Percentiles rank a stretch among this genome's conserved stretches.
Conservation (phyloP, 495 filamentous ascomycete genomes). For the Lophiotrema nucula region DNA sequence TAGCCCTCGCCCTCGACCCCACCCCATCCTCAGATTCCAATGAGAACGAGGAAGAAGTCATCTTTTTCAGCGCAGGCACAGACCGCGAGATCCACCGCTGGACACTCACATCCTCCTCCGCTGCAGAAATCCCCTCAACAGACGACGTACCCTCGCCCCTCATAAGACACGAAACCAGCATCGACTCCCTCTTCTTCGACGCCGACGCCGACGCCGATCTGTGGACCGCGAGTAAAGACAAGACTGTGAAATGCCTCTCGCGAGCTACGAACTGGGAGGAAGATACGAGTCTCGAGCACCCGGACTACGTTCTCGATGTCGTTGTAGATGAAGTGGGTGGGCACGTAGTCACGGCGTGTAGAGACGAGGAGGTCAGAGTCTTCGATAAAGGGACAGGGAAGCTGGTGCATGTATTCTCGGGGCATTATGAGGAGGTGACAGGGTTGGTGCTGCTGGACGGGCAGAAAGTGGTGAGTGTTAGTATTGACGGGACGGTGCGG, state of each 20-base stretch:
- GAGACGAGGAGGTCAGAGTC: constrained; percentile 87
- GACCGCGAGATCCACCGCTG: constrained; percentile 81
- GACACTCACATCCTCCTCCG: constrained; percentile 45
- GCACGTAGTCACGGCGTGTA: constrained; percentile 87
- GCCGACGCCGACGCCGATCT: constrained; percentile 61
- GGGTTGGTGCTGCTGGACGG: constrained; percentile 63
- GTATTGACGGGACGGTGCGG: constrained; percentile 85
- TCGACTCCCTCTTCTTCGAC: constrained; percentile 72
- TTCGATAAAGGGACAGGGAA: constrained; percentile 78
- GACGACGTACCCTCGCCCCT: constrained; percentile 48
- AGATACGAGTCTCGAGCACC: constrained; percentile 72
- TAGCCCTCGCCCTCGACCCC: constrained; percentile 73
- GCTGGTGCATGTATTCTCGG: constrained; percentile 71
- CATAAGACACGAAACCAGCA: constrained; percentile 81
- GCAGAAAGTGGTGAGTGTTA: constrained; percentile 67
- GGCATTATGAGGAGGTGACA: constrained; percentile 92
- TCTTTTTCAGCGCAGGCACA: constrained; percentile 75
- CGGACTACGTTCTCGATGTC: constrained; percentile 85
- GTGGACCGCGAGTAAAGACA: constrained; percentile 89
- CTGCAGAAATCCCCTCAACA: constrained; percentile 23
- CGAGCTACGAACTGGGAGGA: constrained; percentile 62
- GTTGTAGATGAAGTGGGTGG: constrained; percentile 65
- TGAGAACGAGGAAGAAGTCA: no score
- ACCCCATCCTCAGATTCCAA: constrained; percentile 39
- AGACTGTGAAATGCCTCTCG: constrained; percentile 71